A percentile compares a stretch with the other conserved stretches of the same genome.
phyloP scores from a whole-genome alignment of 148 eudicot genomes.

The Silene uniflora region DNA sequence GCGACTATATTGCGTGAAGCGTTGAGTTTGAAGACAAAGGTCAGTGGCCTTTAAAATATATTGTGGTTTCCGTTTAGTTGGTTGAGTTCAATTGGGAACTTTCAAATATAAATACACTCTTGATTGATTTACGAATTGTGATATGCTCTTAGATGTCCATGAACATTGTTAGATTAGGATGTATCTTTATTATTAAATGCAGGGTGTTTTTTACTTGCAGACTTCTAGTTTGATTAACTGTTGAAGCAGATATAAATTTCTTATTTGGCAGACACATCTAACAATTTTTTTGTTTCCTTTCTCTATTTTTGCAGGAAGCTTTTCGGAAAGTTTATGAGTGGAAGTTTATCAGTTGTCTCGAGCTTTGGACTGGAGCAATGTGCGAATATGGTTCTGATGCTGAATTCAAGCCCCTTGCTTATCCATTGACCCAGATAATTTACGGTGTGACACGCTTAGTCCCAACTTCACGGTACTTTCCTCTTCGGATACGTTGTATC shows the following conservation, averaged over 20 bases:
- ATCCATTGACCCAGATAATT: constrained; percentile 95
- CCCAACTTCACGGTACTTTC: constrained; percentile 89
- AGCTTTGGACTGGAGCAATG: constrained; percentile 96
- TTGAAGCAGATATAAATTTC: not conserved
- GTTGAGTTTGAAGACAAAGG: constrained; percentile 63
- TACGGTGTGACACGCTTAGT: constrained; percentile 83
- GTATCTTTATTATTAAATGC: not conserved
- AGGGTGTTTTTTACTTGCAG: not conserved
- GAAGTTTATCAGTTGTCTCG: constrained; percentile 91
- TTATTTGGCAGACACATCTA: constrained; percentile 6
- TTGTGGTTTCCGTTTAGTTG: not conserved
- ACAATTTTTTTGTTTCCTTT: constrained; percentile 2
- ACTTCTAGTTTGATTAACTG: not conserved
- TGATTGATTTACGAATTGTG: not conserved
- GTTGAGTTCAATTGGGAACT: not conserved
- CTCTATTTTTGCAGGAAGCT: constrained; percentile 45
- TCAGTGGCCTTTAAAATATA: constrained; percentile 18
- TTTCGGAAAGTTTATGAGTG: constrained; percentile 87
- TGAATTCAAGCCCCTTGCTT: constrained; percentile 83
- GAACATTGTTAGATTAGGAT: not conserved
- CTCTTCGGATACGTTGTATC: constrained; percentile 86
- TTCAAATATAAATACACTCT: not conserved
- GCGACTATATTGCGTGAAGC: constrained; percentile 79
- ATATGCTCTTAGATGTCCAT: constrained; percentile 1
- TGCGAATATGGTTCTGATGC: constrained; percentile 72